Percentiles rank a stretch among this genome's conserved stretches.
Evolutionary conservation across 352 stramenopile genomes (phyloP).

Genomic region (Globisporangium okanoganense): DNA sequence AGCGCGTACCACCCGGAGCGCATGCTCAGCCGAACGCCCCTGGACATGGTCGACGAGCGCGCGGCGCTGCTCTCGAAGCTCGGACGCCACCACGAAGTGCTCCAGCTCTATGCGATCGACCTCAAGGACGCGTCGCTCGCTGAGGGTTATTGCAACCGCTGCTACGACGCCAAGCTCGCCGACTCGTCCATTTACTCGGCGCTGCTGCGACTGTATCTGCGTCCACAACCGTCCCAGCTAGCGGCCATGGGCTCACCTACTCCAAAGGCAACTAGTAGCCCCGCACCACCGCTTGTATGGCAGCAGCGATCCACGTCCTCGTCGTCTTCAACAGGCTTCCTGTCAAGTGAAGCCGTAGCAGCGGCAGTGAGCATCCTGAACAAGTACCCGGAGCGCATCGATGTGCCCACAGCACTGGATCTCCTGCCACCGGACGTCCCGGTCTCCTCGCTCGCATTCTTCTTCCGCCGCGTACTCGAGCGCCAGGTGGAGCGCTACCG

Average conservation of each 20-base stretch:
- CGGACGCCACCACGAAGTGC: constrained; percentile 73
- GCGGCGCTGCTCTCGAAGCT: constrained; percentile 70
- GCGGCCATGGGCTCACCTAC: constrained; percentile 9
- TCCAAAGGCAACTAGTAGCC: not conserved
- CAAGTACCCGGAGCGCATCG: constrained; percentile 80
- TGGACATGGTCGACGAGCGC: constrained; percentile 80
- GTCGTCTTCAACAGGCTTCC: not conserved
- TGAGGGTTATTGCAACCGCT: constrained; percentile 79
- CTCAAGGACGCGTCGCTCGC: constrained; percentile 67
- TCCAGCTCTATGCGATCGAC: constrained; percentile 76
- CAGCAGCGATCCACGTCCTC: constrained; percentile 20
- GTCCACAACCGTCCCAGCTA: constrained; percentile 26
- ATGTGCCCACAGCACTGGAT: constrained; percentile 72
- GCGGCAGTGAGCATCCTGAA: constrained; percentile 74
- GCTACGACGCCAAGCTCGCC: constrained; percentile 65
- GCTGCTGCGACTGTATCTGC: constrained; percentile 69
- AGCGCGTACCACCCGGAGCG: constrained; percentile 72
- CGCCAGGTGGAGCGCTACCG: constrained; percentile 66
- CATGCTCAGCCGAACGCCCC: constrained; percentile 69
- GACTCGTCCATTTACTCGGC: constrained; percentile 84
- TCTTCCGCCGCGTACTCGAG: constrained; percentile 75
- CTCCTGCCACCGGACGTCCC: constrained; percentile 60
- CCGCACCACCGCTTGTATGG: constrained; percentile 27
- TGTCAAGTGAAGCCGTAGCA: constrained; percentile 55
- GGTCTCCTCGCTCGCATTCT: constrained; percentile 40